Base-by-base conservation (phyloP, 73 alveolate genomes). In the Halteria grandinella region DNA sequence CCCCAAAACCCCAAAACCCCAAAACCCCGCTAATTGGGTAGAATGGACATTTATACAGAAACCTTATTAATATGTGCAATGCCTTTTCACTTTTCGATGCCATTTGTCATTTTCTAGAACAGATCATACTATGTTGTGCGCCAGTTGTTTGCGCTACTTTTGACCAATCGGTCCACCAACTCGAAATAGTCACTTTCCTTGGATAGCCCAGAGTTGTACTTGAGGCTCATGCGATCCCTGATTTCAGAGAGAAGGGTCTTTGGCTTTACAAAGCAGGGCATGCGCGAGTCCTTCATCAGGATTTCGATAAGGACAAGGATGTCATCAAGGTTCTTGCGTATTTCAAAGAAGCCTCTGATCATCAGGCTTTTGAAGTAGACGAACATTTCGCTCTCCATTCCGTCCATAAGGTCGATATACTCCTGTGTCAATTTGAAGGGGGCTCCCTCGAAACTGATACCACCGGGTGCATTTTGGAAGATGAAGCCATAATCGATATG, bases 401-500 rank as follows among this genome's bases (percentile, higher is more conserved):
- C 98, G 25, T 94, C 98, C 98, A 95, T 93, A 40, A 95, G 80
- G 37, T 95, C 99, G 31, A 93, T 77, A 82, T 91, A 93, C 60
- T 95, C 97, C 62, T 84, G 71, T 12, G 99, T 96, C 41, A 98
- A 88, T 88, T 98, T 98, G 88, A 98, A 98, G 28, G 99, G 99
- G 28, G 99, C 99, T 40, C 83, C 75, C 89, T 98, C 99, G 55
- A 98, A 97, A 62, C 93, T 93, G 31, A 97, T 75, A 0, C 99
- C 99, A 20, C 99, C 99, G 10, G 99, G 99, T 0, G 95, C 57
- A 45, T 89, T 91, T 36, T 91, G 74, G 18, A 91, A 83, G 89
- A 91, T 70, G 64, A 89, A 92, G 45, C 99, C 99, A 74, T 96
- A 98, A 89, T 98, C 99, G 14, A 98, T 98, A 85, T 98, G 99